Evolutionary conservation across 2,329 filamentous ascomycete genomes (phyloP).

Genomic region (Lasiodiplodia gonubiensis): DNA sequence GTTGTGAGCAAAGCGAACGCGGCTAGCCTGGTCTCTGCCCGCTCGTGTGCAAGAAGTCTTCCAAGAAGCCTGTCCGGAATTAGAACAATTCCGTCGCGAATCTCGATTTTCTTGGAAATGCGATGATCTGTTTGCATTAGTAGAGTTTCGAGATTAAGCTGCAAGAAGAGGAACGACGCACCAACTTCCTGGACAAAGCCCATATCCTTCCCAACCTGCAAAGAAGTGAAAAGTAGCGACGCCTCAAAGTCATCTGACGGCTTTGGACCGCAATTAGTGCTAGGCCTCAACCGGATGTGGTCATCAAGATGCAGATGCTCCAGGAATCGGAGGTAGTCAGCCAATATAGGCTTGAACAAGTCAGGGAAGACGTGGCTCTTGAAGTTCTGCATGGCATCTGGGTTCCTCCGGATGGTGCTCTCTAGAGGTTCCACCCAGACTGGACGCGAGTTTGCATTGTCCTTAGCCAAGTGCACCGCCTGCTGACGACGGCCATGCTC

Average conservation of each 20-base stretch:
- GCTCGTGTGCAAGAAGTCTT: constrained; percentile 45
- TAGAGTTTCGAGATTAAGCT: background rate
- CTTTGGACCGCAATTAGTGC: background rate
- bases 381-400: constrained; percentile 47
- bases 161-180: constrained; percentile 32
- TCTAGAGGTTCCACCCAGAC: constrained; percentile 49
- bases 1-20: constrained; percentile 80
- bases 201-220: constrained; percentile 55
- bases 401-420: constrained; percentile 40
- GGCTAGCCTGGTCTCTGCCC: constrained; percentile 69
- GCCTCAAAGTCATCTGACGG: constrained; percentile 38
- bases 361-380: constrained; percentile 55
- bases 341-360: constrained; percentile 50
- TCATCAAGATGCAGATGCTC: constrained; percentile 43
- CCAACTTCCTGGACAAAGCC: constrained; percentile 51
- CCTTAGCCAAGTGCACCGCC: background rate
- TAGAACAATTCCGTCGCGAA: constrained; percentile 52
- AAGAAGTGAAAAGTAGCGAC: constrained; percentile 44
- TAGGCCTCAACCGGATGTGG: constrained; percentile 35
- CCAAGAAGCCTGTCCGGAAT: constrained; percentile 56
- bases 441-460: constrained; percentile 31
- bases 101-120: constrained; percentile 35
- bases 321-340: constrained; percentile 50
- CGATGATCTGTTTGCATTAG: constrained; percentile 35
- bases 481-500: constrained; percentile 35